Evolutionary conservation across 2,329 filamentous ascomycete genomes (phyloP).

Genomic region (Stagonosporopsis vannaccii): DNA sequence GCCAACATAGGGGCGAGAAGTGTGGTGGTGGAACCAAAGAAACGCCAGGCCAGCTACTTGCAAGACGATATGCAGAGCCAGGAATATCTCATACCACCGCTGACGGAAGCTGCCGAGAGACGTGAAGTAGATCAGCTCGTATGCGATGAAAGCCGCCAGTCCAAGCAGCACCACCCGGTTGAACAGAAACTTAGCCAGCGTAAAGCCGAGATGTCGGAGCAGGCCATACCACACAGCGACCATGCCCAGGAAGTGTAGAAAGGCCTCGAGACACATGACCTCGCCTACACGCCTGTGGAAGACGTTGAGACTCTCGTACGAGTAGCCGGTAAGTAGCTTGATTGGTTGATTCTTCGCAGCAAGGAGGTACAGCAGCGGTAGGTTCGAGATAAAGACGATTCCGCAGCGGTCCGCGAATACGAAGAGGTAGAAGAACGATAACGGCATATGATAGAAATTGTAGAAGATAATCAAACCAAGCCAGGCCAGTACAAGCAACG

Average conservation of each 20-base stretch:
- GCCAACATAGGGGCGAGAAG: constrained; percentile 61
- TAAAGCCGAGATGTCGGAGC: constrained; percentile 59
- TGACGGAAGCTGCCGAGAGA: constrained; percentile 67
- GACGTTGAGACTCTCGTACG: constrained; percentile 71
- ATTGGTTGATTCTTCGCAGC: constrained; percentile 72
- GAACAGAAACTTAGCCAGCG: constrained; percentile 59
- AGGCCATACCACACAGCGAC: constrained; percentile 62
- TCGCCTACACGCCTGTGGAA: constrained; percentile 71
- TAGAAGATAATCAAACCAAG: constrained; percentile 65
- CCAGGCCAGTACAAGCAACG: constrained; percentile 61
- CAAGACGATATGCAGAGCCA: constrained; percentile 65
- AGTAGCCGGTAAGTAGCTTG: constrained; percentile 66
- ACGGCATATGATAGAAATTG: constrained; percentile 60
- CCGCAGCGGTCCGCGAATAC: constrained; percentile 66
- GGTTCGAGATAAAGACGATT: constrained; percentile 60
- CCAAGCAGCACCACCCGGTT: constrained; percentile 63
- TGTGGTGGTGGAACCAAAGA: constrained; percentile 66
- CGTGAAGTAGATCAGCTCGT: constrained; percentile 68
- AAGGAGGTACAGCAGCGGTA: constrained; percentile 67
- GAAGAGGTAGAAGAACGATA: constrained; percentile 60
- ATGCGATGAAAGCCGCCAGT: constrained; percentile 62
- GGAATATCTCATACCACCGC: constrained; percentile 69
- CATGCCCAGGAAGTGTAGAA: constrained; percentile 65
- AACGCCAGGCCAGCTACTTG: constrained; percentile 64
- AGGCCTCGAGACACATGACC: constrained; percentile 65